Evolutionary conservation across 768 basidiomycete species (phyloP).

Genomic region (Lactarius tabidus): DNA sequence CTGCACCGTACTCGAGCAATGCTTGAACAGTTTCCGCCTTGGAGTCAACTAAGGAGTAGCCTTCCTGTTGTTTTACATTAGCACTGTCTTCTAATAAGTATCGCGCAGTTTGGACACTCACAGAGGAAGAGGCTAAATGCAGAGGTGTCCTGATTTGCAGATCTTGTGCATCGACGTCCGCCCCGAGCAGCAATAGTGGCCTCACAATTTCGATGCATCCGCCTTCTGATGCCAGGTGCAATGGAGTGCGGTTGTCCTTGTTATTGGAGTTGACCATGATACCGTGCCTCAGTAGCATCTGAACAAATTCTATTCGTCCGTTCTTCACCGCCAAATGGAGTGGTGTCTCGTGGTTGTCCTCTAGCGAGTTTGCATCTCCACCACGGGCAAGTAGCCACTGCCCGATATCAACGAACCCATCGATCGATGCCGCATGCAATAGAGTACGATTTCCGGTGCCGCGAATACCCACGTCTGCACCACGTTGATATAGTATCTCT

Average conservation of each 20-base stretch:
- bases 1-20: too few species aligned
- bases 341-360: background rate
- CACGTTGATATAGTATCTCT: background rate
- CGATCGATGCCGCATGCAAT: background rate
- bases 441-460: background rate
- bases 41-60: too few species aligned
- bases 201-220: background rate
- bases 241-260: background rate
- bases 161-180: too few species aligned
- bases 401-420: background rate
- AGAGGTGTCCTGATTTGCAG: too few species aligned
- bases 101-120: too few species aligned
- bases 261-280: background rate
- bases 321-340: background rate
- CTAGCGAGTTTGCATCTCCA: background rate
- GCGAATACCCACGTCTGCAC: background rate
- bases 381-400: background rate
- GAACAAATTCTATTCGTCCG: background rate
- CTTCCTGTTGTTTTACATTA: background rate
- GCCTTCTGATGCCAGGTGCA: background rate
- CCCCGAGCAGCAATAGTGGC: too few species aligned
- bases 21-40: too few species aligned
- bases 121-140: too few species aligned
- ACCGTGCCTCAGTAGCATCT: background rate
- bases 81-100: too few species aligned